Conservation (phyloP, 2,329 filamentous ascomycete genomes). For the Apiospora saccharicola region DNA sequence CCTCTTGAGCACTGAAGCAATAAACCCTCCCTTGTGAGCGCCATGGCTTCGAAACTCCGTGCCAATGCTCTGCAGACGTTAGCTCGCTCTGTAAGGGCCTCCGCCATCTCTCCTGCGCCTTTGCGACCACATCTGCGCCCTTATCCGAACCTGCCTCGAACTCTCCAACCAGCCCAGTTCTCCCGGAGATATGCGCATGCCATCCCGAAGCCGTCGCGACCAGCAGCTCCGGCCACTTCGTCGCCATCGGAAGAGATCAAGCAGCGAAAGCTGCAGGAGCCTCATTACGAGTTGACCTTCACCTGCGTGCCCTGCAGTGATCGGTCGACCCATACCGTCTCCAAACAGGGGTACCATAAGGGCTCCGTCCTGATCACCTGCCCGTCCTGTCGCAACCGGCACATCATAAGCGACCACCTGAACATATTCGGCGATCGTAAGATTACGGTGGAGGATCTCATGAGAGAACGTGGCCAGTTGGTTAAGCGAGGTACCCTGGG, state of each 20-base stretch:
- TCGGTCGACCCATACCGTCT: constrained; percentile 84
- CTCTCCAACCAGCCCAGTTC: constrained; percentile 33
- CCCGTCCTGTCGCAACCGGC: constrained; percentile 83
- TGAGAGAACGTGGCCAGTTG: constrained; percentile 76
- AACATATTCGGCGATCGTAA: constrained; percentile 75
- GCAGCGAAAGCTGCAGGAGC: constrained; percentile 51
- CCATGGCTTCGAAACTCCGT: constrained; percentile 27
- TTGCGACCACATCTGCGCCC: constrained; percentile 33
- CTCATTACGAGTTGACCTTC: constrained; percentile 87
- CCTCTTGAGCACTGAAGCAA: neutral
- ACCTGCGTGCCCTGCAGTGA: constrained; percentile 87
- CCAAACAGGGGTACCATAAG: constrained; percentile 93
- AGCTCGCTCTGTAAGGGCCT: constrained; percentile 29
- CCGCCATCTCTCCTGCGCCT: constrained; percentile 25
- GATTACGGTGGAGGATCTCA: constrained; percentile 78
- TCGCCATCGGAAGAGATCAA: constrained; percentile 31
- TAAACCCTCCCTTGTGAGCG: neutral
- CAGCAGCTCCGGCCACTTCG: constrained; percentile 18
- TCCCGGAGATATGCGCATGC: constrained; percentile 38
- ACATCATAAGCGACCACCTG: constrained; percentile 92
- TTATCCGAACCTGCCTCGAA: constrained; percentile 36
- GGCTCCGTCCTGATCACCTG: constrained; percentile 91
- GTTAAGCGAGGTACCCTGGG: constrained; percentile 76
- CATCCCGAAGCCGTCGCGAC: constrained; percentile 39
- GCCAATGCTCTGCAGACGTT: constrained; percentile 29